Evolutionary conservation across 495 filamentous ascomycete species (phyloP).

Genomic region (Aspergillus bertholletiae): DNA sequence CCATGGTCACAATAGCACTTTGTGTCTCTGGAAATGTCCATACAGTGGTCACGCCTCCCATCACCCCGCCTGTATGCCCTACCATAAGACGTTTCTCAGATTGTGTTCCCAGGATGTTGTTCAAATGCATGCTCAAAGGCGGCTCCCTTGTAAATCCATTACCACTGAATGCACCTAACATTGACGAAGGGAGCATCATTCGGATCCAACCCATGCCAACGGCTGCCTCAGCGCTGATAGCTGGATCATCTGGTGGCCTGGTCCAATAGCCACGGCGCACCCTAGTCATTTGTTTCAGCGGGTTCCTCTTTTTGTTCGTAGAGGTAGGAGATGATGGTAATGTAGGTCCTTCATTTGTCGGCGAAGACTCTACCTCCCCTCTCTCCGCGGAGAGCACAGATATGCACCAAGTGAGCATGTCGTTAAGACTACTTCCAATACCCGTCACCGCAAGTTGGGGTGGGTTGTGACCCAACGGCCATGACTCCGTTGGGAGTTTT

Average conservation of each 20-base stretch:
- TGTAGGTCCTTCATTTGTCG: too few relatives aligned
- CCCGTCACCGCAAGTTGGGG: conserved; percentile 12
- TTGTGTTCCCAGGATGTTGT: conserved; percentile 13
- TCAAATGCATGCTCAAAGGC: conserved; percentile 3
- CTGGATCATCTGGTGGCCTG: conserved; percentile 12
- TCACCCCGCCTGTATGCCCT: conserved; percentile 12
- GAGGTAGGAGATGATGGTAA: too few relatives aligned
- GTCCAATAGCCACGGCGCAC: conserved; percentile 16
- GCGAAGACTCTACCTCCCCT: too few relatives aligned
- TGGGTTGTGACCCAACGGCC: conserved; percentile 10
- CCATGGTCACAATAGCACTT: conserved; percentile 13
- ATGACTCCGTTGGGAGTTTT: not conserved
- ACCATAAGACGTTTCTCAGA: conserved; percentile 2
- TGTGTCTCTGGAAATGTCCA: conserved; percentile 16
- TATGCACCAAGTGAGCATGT: conserved; percentile 17
- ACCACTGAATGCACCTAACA: conserved; percentile 8
- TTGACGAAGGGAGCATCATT: conserved; percentile 12
- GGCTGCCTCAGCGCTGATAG: conserved; percentile 5
- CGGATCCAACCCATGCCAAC: conserved; percentile 18
- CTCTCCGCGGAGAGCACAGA: conserved; percentile 12
- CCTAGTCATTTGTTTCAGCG: conserved; percentile 14
- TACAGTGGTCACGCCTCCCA: conserved; percentile 9
- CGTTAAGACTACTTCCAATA: conserved; percentile 17
- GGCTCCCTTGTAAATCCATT: conserved; percentile 5
- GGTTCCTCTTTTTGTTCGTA: too few relatives aligned